Conservation (phyloP, 176 grass and related monocot species). For the Raddia distichophylla region DNA sequence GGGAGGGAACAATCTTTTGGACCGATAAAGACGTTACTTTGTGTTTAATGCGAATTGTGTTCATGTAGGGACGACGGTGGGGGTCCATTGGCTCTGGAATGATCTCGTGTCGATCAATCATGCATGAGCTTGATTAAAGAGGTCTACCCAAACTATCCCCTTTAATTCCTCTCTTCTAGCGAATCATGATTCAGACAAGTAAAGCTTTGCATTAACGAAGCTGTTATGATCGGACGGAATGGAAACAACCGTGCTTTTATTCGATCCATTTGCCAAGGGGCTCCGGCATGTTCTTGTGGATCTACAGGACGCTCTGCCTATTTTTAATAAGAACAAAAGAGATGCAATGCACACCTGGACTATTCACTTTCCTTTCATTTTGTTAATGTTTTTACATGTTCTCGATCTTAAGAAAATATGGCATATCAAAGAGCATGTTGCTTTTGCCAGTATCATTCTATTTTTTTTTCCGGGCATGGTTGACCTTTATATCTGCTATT, state of each 20-base stretch:
- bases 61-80: neutral
- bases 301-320: neutral
- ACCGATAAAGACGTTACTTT: constrained; percentile 2
- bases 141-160: neutral
- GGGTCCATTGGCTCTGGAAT: neutral
- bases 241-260: constrained; percentile 3
- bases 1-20: constrained; percentile 1
- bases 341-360: neutral
- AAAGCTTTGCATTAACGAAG: neutral
- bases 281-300: constrained; percentile 36
- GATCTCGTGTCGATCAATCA: constrained; percentile 7
- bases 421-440: neutral
- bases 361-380: neutral
- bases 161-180: neutral
- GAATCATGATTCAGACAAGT: constrained; percentile 18
- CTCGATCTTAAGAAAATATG: neutral
- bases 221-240: neutral
- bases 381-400: constrained; percentile 20
- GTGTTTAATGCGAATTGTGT: neutral
- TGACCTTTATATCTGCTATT: neutral
- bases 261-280: neutral
- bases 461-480: neutral
- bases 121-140: neutral
- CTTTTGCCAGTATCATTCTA: constrained; percentile 1
- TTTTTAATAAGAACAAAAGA: neutral